phyloP scores from a whole-genome alignment of 495 filamentous ascomycete genomes.

The Thermochaetoides thermophila region DNA sequence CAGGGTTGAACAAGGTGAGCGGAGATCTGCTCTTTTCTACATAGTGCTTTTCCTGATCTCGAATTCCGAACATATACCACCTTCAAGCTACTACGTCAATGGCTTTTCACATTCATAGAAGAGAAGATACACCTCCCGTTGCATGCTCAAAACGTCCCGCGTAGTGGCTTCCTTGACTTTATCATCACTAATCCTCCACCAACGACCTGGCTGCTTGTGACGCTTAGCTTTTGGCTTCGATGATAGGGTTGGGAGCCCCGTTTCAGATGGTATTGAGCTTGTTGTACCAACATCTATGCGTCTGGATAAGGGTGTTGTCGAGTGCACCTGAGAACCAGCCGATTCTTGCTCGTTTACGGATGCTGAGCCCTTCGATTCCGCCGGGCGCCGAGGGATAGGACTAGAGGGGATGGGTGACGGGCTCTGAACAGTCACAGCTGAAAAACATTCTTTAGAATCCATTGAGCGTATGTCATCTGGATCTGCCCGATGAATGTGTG shows the following conservation, averaged over 20 bases:
- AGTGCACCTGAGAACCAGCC: background rate
- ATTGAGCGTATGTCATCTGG: too few species aligned
- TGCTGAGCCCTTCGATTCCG: slow-evolving; percentile 26
- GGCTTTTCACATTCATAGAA: slow-evolving; percentile 72
- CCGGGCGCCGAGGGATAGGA: too few species aligned
- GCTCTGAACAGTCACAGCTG: background rate
- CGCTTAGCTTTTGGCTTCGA: slow-evolving; percentile 34
- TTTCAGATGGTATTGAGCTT: too few species aligned
- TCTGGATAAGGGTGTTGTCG: too few species aligned
- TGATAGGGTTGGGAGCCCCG: too few species aligned
- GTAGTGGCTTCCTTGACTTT: slow-evolving; percentile 91
- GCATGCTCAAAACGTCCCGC: slow-evolving; percentile 80
- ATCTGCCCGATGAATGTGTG: too few species aligned
- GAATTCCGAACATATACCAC: too few species aligned
- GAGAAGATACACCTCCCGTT: slow-evolving; percentile 86
- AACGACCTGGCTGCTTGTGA: slow-evolving; percentile 54
- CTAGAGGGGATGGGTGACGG: too few species aligned
- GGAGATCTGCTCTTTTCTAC: background rate
- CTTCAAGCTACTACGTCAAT: background rate
- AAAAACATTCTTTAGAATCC: too few species aligned
- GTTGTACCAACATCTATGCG: too few species aligned
- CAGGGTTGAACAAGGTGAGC: background rate
- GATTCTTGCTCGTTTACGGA: slow-evolving; percentile 10
- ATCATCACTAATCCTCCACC: slow-evolving; percentile 98
- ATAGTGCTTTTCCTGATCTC: too few species aligned